Base-by-base conservation (phyloP, 1,284 basidiomycete species). In the Pterulicium gracile region DNA sequence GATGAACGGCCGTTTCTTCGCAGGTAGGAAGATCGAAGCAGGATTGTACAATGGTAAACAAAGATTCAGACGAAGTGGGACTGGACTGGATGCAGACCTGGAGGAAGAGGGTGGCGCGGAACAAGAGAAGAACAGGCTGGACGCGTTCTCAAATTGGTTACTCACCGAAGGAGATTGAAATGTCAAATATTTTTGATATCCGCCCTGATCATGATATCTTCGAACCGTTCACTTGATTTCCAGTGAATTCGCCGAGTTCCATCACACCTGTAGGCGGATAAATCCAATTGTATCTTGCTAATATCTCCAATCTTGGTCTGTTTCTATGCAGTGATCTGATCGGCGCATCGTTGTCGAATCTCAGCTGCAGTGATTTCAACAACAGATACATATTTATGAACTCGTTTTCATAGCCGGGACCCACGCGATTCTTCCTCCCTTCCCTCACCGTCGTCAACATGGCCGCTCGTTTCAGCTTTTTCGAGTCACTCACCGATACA, bases 1-100 rank as follows among this genome's bases (percentile, higher is more conserved):
- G 81, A 98, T 98, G 93, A 79, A 97, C 55, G 89, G 90, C 1
- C 76, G 96, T 18, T 98, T 81, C 66, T 98, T 98, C 60, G 88
- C 81, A 18, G 89, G 89, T 2, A 76, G 89, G 45, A 71, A 79
- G 50, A 75, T 98, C 42, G 80, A 87, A 56, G 95, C 95, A 0
- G 77, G 76, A 3, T 65, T 95, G 3, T 91, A 82, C 61, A 71
- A 74, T 20, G 92, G 90, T 34, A 85, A 81, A 60, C 83, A 93
- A 54, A 72, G 81, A 43, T 98, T 88, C 70, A 75, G 72, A 53
- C 84, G 85, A 49, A 84, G 79, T 48, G 87, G 82, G 5, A 65
- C 65, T 14, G 72, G 69, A 4, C 77, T 79, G 17, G 78, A 81
- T 18, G 36, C 24, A 24, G 46, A 47, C 5, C 17, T 21, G 18